Evolutionary conservation across 1,139 yeast genomes (phyloP), one percentile per base, ranked within the genome.

Genomic region (Meyerozyma smithsonii): DNA sequence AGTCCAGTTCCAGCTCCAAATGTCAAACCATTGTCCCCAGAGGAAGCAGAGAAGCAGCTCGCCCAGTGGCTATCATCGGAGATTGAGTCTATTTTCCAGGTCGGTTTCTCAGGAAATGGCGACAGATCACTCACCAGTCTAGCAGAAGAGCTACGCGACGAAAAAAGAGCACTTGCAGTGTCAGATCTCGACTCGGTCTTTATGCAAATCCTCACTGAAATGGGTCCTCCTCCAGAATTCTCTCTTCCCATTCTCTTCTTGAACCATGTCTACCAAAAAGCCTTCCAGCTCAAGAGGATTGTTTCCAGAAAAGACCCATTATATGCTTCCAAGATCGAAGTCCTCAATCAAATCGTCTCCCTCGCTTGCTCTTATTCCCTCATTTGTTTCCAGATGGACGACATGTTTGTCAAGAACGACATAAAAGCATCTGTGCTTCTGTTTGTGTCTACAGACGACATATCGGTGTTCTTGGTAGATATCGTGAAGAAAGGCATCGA

Each of bases 371-470:
- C 85, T 17, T 87, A 82, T 58, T 88, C 88, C 0, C 69, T 81
- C 26, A 80, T 86, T 28, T 62, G 84, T 28, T 79, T 86, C 52
- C 88, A 81, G 55, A 74, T 81, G 8, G 80, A 84, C 3, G 89
- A 81, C 43, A 75, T 83, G 81, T 81, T 81, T 45, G 49, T 69
- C 28, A 64, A 69, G 40, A 63, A 65, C 44, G 66, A 72, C 40
- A 45, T 69, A 19, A 46, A 58, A 8, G 44, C 45, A 5, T 51
- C 66, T 1, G 52, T 68, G 11, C 57, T 57, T 14, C 47, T 51
- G 5, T 56, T 69, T 36, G 42, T 52, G 28, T n/a, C n/a, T 28
- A 63, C 61, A 37, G 62, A 62, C 36, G 62, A 64, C 28, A 70
- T 72, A 46, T 63, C 74, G 40, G 77, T 77, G 21, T 85, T 81